Evolutionary conservation across 1,284 basidiomycete genomes (phyloP), one percentile per base, ranked within the genome.

Genomic region (Inonotus obliquus): DNA sequence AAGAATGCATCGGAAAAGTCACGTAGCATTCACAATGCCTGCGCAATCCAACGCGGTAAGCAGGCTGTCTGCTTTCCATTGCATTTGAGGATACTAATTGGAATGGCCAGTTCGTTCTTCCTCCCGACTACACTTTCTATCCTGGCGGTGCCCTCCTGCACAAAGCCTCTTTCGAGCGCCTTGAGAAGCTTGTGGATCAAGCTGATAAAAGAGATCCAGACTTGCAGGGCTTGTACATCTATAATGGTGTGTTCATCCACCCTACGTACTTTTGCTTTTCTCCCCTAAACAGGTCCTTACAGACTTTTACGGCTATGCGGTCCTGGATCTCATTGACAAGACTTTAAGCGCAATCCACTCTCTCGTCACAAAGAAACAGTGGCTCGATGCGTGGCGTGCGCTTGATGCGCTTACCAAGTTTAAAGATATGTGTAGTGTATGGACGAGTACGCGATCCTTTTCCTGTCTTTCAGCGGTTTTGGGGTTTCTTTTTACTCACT

Each of bases 181-280:
- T 71, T 9, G 35, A 68, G 13, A 72, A 73, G 27, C 67, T 77
- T 13, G 54, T 74, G 38, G 65, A 73, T 39, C 65, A 76, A 60
- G 68, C 73, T 4, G 62, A 68, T 9, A 72, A 76, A n/a, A 67
- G 76, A 29, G 69, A 77, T 63, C 76, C 75, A 10, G 76, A 78
- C 61, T 63, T 57, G 25, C 73, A 72, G 53, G 71, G 70, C 54
- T 75, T 78, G 71, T 75, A 76, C 60, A 72, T 77, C 47, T 77
- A 75, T 66, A 76, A 78, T 60, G 74, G 77, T 76, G 54, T 39
- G 71, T 19, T 35, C 11, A 6, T 21, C 29, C 44, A 39, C 14
- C 51, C 45, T 25, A 27, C 6, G 52, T 39, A 10, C 59, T 53
- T 35, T 19, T n/a, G n/a, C n/a, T n/a, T n/a, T n/a, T n/a, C n/a